Evolutionary conservation across 2,329 filamentous ascomycete species (phyloP), one percentile per base, ranked within the genome.

Genomic region (Aspergillus sp.): DNA sequence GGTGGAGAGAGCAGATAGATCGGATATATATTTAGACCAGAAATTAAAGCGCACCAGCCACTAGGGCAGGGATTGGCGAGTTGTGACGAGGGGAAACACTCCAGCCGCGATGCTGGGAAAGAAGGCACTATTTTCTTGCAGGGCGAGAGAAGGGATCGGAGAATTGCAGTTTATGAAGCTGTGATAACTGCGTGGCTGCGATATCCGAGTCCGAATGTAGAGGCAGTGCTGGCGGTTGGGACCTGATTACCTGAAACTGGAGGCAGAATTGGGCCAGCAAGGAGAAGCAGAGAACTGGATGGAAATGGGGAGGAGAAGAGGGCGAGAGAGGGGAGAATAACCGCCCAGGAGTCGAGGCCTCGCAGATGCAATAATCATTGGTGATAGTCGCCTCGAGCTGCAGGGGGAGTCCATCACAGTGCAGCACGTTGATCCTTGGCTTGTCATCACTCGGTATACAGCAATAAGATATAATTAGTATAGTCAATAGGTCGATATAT

Each of bases 21-120:
- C 58, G 61, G 63, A 58, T 62, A 62, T 65, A 65, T 63, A 64
- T 61, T 65, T 65, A 63, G 63, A 65, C 60, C 62, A 61, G 35
- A 52, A 58, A 59, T 50, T 37, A 58, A 55, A 39, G 44, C 46
- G 53, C 40, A 56, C 60, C 58, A 56, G 56, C 60, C 56, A 52
- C 56, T 58, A 12, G 51, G 31, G 21, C 40, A 55, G 45, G 40
- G 53, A 56, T 53, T 55, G 58, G 56, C 44, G 53, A 46, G 57
- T 44, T 31, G 41, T 52, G 37, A 23, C 39, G 49, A 58, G 54
- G 40, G 39, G 41, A 45, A 44, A 15, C 31, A 19, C 47, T 39
- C 45, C 45, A 37, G 31, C 14, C 23, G 47, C 14, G 37, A 25
- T 37, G 41, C 9, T 25, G 43, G 37, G 17, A 21, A 43, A 19